These are phyloP conservation scores for Rhizomucor miehei DNA, from an alignment of 371 early-diverging fungal species.

Conservation along the genomic window DNA sequence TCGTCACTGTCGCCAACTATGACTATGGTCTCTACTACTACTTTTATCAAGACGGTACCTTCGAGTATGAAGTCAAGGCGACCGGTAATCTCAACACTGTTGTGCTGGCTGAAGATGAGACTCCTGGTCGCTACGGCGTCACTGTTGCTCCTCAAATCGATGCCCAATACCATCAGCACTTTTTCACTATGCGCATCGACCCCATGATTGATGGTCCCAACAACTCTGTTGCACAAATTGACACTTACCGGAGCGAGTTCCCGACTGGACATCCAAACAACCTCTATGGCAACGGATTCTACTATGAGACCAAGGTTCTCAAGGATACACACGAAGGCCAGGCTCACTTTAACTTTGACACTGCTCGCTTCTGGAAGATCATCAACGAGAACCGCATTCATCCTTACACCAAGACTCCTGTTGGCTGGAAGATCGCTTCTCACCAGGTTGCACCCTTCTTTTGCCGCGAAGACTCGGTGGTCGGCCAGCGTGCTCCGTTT, in stretches of 20 bases:
- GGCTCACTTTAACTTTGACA: slow-evolving; percentile 22
- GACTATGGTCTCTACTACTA: slow-evolving; percentile 58
- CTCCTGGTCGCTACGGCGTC: slow-evolving; percentile 42
- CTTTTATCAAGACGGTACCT: slow-evolving; percentile 57
- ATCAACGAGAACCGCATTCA: slow-evolving; percentile 39
- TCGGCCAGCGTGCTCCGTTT: slow-evolving; percentile 49
- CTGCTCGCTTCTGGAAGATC: slow-evolving; percentile 49
- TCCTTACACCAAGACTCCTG: slow-evolving; percentile 42
- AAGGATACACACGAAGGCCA: slow-evolving; percentile 42
- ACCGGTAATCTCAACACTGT: slow-evolving; percentile 54
- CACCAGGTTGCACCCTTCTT: slow-evolving; percentile 34
- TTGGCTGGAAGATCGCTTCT: slow-evolving; percentile 45
- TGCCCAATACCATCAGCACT: slow-evolving; percentile 53
- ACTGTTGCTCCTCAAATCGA: slow-evolving; percentile 53
- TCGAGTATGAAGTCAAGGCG: slow-evolving; percentile 56
- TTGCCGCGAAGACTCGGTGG: slow-evolving; percentile 43
- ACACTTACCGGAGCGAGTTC: slow-evolving; percentile 30
- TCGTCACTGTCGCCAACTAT: slow-evolving; percentile 57
- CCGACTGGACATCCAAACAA: slow-evolving; percentile 49
- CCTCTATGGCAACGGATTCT: slow-evolving; percentile 43
- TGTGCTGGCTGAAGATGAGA: slow-evolving; percentile 51
- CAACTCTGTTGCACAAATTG: slow-evolving; percentile 40
- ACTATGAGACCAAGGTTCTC: slow-evolving; percentile 25
- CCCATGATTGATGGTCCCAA: slow-evolving; percentile 51
- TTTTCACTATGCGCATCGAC: slow-evolving; percentile 56